Base-by-base conservation (phyloP, 202 grass and related monocot genomes). In the Digitaria exilis region DNA sequence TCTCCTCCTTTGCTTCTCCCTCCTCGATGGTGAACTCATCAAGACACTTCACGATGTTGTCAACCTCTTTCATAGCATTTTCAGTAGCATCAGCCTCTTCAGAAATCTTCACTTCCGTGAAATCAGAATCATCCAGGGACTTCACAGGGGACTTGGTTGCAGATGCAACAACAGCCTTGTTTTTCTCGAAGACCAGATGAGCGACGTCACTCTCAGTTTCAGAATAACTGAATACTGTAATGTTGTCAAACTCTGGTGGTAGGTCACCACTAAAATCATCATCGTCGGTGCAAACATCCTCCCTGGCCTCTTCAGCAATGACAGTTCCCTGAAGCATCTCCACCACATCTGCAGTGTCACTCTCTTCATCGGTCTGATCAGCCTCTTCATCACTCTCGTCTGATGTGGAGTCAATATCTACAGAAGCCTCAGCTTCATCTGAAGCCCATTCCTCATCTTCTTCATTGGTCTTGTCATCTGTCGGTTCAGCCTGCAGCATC, bases 221-320 rank as follows among this genome's bases (percentile, higher is more conserved):
- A 80, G 55, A 63, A 56, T 80, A 75, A 80, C 70, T 70, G 55
- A 76, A 71, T 9, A 77, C 31, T 16, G 19, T 17, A 0, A 17
- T 15, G 80, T 63, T 9, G 46, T 84, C 80, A 51, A 87, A 90
- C 63, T 84, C 84, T 13, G 70, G 15, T 50, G 76, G 72, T 25
- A 90, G 71, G 16, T 84, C 84, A 49, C 18, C 2, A 31, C 62
- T 80, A 48, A 90, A 87, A 81, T 90, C 88, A 87, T 90, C 88
- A 25, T 87, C 37, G 6, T 39, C 37, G 50, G 31, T 51, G 16
- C 32, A 54, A 39, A 9, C 57, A 43, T 80, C 32, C 44, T 80
- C 67, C 21, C 22, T 66, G 14, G 5, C 37, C 46, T 65, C 59
- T 35, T 28, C 61, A 34, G 28, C 15, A 16, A 50, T 51, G 9